Percentiles rank a stretch among this genome's conserved stretches.
These are phyloP conservation scores for Aspergillus diversus DNA, from an alignment of 495 filamentous ascomycete species.

Conservation along the genomic window DNA sequence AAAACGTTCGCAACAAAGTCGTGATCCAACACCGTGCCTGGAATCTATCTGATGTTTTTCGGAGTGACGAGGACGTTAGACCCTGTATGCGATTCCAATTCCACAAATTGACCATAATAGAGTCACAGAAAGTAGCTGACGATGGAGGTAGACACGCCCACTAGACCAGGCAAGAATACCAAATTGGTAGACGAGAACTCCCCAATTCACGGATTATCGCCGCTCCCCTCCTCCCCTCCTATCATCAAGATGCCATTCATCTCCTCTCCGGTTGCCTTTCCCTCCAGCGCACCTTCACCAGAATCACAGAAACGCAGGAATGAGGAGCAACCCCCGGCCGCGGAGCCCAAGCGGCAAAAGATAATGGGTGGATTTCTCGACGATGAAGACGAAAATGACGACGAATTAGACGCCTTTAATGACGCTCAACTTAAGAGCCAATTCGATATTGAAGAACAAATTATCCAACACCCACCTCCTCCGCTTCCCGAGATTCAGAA, in stretches of 20 bases:
- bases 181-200: constrained; percentile 29
- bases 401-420: constrained; percentile 29
- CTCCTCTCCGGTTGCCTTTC: constrained; percentile 64
- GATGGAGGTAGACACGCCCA: constrained; percentile 42
- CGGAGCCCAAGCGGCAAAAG: constrained; percentile 44
- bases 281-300: constrained; percentile 56
- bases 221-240: constrained; percentile 41
- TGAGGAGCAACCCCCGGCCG: constrained; percentile 39
- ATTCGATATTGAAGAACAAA: constrained; percentile 41
- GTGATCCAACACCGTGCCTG: constrained; percentile 69
- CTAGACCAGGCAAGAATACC: constrained; percentile 32
- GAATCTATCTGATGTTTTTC: constrained; percentile 61
- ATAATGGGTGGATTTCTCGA: constrained; percentile 30
- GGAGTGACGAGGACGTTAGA: constrained; percentile 62
- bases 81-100: constrained; percentile 39
- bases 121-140: constrained; percentile 19
- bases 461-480: constrained; percentile 23
- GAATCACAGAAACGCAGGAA: constrained; percentile 53
- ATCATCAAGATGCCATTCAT: constrained; percentile 59
- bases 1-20: constrained; percentile 57
- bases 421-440: constrained; percentile 44
- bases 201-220: constrained; percentile 21
- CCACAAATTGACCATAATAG: neutral
- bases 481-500: constrained; percentile 17
- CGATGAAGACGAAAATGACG: constrained; percentile 43